Base-by-base conservation (phyloP, 257 asterid species). In the Forsythia viridissima region DNA sequence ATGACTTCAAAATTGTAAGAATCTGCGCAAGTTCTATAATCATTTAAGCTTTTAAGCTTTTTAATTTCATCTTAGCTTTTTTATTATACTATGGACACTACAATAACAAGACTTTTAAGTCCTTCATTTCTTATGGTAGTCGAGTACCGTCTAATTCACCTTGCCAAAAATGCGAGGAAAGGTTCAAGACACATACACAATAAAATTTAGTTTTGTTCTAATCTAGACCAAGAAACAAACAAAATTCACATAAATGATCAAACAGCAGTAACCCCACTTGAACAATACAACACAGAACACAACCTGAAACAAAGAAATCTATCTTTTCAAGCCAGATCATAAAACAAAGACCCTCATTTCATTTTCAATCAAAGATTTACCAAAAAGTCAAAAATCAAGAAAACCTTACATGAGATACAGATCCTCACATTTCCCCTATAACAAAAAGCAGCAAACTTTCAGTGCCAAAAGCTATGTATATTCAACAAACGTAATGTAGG, bases 321-420 rank as follows among this genome's bases (percentile, higher is more conserved):
- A 43, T 20, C 52, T 37, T 15, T 75, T 46, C 15, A 44, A 38
- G 39, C 65, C 43, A 68, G 51, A 79, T 75, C 77, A 76, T 42
- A 20, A 75, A n/a, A 36, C 5, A 51, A 12, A 76, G 73, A 74
- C 76, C 89, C 86, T 75, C 82, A 48, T 70, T 1, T 48, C 70
- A 69, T 66, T 75, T 59, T 79, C 72, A 79, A 76, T 68, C 37
- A 16, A 72, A 82, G 24, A 75, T 42, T 30, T n/a, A 69, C 83
- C 81, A 59, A 71, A 71, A 75, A 46, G 77, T 13, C 39, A 82
- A n/a, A 4, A 87, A 80, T 65, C 83, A 86, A 83, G 84, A 81
- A 84, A 15, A 88, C 86, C 88, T 84, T 79, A 90, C 91, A 72
- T 80, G 80, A 66, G 70, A 80, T 81, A 74, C 76, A 69, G 86